phyloP scores from a whole-genome alignment of 2,329 filamentous ascomycete species.

The Pezicula neosporulosa region DNA sequence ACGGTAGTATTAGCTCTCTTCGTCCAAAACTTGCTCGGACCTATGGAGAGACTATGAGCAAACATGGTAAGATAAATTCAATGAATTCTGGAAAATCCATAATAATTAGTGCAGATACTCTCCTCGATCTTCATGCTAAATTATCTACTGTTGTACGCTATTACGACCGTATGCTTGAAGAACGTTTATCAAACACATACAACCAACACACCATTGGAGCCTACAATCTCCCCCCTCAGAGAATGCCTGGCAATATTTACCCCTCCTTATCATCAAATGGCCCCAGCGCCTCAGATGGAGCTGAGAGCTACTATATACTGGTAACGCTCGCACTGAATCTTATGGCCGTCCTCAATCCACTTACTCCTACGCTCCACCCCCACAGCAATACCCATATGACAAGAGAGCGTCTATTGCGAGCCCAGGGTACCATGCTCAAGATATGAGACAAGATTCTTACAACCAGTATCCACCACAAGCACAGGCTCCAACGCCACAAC shows the following conservation, averaged over 20 bases:
- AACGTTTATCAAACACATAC: slow-evolving; percentile 89
- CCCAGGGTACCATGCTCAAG: slow-evolving; percentile 16
- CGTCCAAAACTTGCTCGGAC: slow-evolving; percentile 91
- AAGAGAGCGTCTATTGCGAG: slow-evolving; percentile 19
- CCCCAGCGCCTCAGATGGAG: slow-evolving; percentile 44
- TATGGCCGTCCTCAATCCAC: slow-evolving; percentile 47
- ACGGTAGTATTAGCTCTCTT: slow-evolving; percentile 92
- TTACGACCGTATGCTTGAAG: slow-evolving; percentile 97
- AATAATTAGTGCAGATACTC: slow-evolving; percentile 63
- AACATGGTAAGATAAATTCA: slow-evolving; percentile 68
- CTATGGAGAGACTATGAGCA: slow-evolving; percentile 99
- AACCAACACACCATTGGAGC: slow-evolving; percentile 71
- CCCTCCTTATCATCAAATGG: slow-evolving; percentile 61
- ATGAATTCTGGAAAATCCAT: background rate
- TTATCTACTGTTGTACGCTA: slow-evolving; percentile 94
- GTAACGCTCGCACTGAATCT: slow-evolving; percentile 50
- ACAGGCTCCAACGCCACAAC: slow-evolving; percentile 29
- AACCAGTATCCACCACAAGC: slow-evolving; percentile 27
- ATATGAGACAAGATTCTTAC: slow-evolving; percentile 19
- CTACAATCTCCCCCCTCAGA: slow-evolving; percentile 52
- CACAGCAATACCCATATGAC: slow-evolving; percentile 37
- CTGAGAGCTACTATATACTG: slow-evolving; percentile 88
- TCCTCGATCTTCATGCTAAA: slow-evolving; percentile 92
- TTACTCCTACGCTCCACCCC: slow-evolving; percentile 45
- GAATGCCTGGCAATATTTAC: slow-evolving; percentile 61